phyloP scores from a whole-genome alignment of 805 yeast species.

The Candida ovalis region DNA sequence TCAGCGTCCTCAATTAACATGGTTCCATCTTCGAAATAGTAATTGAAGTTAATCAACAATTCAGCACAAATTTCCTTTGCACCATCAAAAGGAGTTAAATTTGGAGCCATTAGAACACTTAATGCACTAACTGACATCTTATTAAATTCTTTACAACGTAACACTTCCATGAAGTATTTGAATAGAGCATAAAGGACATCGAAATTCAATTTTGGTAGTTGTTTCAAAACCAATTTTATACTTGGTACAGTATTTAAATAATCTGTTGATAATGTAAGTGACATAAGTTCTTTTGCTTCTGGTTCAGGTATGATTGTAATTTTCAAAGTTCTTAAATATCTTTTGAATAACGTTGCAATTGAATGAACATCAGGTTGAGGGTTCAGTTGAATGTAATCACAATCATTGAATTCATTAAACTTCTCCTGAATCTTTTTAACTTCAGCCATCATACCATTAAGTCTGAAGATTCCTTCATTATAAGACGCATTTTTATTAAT shows the following conservation, averaged over 20 bases:
- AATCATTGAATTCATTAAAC: slow-evolving; percentile 66
- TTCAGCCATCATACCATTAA: slow-evolving; percentile 82
- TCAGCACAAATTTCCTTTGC: slow-evolving; percentile 32
- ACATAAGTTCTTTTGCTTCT: slow-evolving; percentile 32
- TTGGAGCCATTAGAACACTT: slow-evolving; percentile 34
- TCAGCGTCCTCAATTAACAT: slow-evolving; percentile 10
- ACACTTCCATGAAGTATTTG: slow-evolving; percentile 61
- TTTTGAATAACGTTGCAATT: slow-evolving; percentile 78
- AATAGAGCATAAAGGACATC: slow-evolving; percentile 64
- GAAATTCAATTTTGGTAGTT: slow-evolving; percentile 53
- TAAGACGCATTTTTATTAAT: slow-evolving; percentile 63
- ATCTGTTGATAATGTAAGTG: slow-evolving; percentile 28
- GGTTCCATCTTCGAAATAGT: slow-evolving; percentile 22
- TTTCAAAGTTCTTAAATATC: slow-evolving; percentile 77
- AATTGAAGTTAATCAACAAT: slow-evolving; percentile 26
- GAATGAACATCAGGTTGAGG: slow-evolving; percentile 73
- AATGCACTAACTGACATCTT: slow-evolving; percentile 81
- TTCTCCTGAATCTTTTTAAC: slow-evolving; percentile 64
- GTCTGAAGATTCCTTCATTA: slow-evolving; percentile 88
- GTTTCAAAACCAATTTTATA: slow-evolving; percentile 31
- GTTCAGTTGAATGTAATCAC: slow-evolving; percentile 51
- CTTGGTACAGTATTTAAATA: slow-evolving; percentile 23
- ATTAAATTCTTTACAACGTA: slow-evolving; percentile 56
- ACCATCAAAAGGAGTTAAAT: slow-evolving; percentile 31
- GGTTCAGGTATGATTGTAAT: slow-evolving; percentile 60